These are phyloP conservation scores for Otatea glauca DNA, from an alignment of 176 grass and related monocot species.

Conservation along the genomic window DNA sequence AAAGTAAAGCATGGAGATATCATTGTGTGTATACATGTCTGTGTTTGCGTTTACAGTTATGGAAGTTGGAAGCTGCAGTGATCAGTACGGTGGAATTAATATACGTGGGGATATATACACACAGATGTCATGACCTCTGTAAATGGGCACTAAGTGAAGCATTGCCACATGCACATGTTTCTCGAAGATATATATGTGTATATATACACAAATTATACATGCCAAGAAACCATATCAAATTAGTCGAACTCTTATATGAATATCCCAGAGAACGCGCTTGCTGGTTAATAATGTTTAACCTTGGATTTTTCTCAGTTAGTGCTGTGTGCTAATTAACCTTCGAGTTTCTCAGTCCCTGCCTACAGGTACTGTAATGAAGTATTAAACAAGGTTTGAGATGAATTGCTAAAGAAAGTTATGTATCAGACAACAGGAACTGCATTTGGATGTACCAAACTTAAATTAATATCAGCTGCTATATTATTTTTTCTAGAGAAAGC, in stretches of 20 bases:
- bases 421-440: neutral
- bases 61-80: conserved; percentile 50
- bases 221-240: neutral
- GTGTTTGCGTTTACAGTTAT: conserved; percentile 28
- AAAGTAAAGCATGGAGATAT: conserved; percentile 16
- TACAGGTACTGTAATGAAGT: neutral
- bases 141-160: conserved; percentile 15
- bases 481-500: too few species aligned
- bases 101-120: conserved; percentile 24
- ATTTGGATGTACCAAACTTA: neutral
- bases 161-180: neutral
- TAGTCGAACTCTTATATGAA: neutral
- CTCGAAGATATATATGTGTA: neutral
- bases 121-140: conserved; percentile 7
- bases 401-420: neutral
- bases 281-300: neutral
- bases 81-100: conserved; percentile 38
- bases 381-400: neutral
- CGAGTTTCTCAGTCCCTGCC: neutral
- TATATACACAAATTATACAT: neutral
- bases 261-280: neutral
- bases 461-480: too few species aligned
- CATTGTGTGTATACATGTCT: conserved; percentile 22
- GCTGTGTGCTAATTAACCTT: neutral
- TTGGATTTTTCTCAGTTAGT: neutral